These are phyloP conservation scores for Trichothecium roseum DNA, from an alignment of 2,329 filamentous ascomycete genomes.

Conservation along the genomic window DNA sequence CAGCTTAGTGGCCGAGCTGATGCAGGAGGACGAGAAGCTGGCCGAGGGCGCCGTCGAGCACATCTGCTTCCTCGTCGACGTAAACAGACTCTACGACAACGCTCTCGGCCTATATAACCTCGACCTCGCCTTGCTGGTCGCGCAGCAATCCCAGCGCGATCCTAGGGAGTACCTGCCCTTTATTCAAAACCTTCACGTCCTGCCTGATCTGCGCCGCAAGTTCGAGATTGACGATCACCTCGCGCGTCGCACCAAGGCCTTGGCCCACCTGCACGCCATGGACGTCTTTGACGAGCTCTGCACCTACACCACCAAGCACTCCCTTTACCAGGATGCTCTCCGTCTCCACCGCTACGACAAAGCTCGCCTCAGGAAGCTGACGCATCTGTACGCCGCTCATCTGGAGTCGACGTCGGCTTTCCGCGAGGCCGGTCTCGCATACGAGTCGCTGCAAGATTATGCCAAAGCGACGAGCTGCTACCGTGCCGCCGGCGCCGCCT, in stretches of 20 bases:
- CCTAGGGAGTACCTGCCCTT: conserved; percentile 94
- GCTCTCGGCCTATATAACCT: conserved; percentile 87
- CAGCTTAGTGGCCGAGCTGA: conserved; percentile 64
- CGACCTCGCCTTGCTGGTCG: conserved; percentile 79
- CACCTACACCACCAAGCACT: conserved; percentile 67
- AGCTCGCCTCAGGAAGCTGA: conserved; percentile 55
- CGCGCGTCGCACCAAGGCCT: conserved; percentile 63
- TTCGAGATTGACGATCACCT: conserved; percentile 89
- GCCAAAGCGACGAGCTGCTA: conserved; percentile 71
- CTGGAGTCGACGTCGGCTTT: conserved; percentile 67
- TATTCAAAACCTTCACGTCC: conserved; percentile 72
- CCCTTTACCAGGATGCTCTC: conserved; percentile 68
- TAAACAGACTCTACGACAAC: conserved; percentile 83
- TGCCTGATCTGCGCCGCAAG: conserved; percentile 58
- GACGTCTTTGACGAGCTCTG: conserved; percentile 69
- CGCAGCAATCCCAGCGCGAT: conserved; percentile 92
- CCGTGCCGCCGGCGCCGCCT: conserved; percentile 59
- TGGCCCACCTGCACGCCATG: conserved; percentile 64
- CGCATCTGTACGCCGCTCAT: conserved; percentile 66
- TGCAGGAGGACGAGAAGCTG: conserved; percentile 55
- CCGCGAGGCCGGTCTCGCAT: conserved; percentile 80
- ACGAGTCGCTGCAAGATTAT: conserved; percentile 75
- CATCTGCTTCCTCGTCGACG: conserved; percentile 93
- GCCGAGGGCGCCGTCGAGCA: conserved; percentile 89
- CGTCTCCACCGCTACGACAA: conserved; percentile 75